Conservation (phyloP, 2,329 filamentous ascomycete genomes). For the Pseudopyrenochaeta lycopersici region DNA sequence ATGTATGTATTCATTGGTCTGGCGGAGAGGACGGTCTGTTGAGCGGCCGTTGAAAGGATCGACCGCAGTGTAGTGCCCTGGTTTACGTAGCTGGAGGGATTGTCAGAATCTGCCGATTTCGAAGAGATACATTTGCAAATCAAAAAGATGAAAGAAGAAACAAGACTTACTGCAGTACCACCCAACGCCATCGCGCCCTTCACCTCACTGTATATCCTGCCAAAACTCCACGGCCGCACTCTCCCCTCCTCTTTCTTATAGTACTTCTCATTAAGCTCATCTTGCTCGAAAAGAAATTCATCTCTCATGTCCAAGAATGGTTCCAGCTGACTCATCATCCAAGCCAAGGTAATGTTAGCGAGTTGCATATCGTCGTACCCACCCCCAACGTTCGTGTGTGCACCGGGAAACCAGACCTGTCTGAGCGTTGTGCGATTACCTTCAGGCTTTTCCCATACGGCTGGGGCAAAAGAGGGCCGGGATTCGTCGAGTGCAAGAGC, state of each 20-base stretch:
- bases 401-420: constrained; percentile 67
- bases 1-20: constrained; percentile 64
- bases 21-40: constrained; percentile 55
- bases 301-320: constrained; percentile 58
- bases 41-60: constrained; percentile 54
- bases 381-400: constrained; percentile 63
- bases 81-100: constrained; percentile 50
- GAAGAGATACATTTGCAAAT: not conserved
- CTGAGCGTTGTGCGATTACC: constrained; percentile 56
- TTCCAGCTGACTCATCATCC: constrained; percentile 65
- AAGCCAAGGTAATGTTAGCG: constrained; percentile 63
- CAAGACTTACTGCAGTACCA: constrained; percentile 48
- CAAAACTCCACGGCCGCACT: constrained; percentile 58
- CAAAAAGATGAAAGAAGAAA: not conserved
- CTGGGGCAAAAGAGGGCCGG: constrained; percentile 60
- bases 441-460: constrained; percentile 61
- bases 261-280: constrained; percentile 55
- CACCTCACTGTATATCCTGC: constrained; percentile 55
- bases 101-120: constrained; percentile 6
- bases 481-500: constrained; percentile 65
- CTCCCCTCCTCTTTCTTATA: constrained; percentile 54
- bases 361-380: constrained; percentile 56
- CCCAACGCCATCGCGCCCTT: constrained; percentile 58
- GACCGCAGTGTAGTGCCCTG: constrained; percentile 57
- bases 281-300: constrained; percentile 58